Base-by-base conservation (phyloP, 2,329 filamentous ascomycete genomes). In the Aspergillus pseudotamarii region DNA sequence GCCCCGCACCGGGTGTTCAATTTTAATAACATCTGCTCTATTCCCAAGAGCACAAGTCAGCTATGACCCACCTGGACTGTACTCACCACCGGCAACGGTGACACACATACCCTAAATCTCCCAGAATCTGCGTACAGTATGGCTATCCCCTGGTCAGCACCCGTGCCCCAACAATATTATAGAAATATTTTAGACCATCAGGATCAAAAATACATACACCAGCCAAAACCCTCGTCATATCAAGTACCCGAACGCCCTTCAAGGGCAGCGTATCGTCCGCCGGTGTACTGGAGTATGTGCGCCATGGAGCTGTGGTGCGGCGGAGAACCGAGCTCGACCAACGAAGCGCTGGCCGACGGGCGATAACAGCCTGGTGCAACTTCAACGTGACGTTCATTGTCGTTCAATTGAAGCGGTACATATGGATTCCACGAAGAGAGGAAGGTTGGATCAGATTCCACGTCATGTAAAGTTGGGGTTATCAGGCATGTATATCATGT, bases 61-160 rank as follows among this genome's bases (percentile, higher is more conserved):
- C 46, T 5, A 16, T 51, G 26, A 38, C 57, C 43, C 30, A 8
- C 3, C 5, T 23, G n/a, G 3, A 16, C 19, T n/a, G 16, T 45
- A 10, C 21, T n/a, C 11, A 26, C 28, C 16, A 32, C 28, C 43
- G 21, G n/a, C 14, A 54, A 55, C 16, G 26, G 19, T 21, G 38
- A 32, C 56, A 43, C 21, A 70, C 88, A 77, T 88, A 97, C 94
- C 95, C 95, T 71, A 99, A 85, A 79, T 99, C 95, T 61, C 94
- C 95, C 11, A 99, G 81, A 59, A 99, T 97, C 78, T 99, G 95
- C 43, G 95, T 98, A 73, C 93, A 97, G 75, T 98, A 98, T 68
- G 95, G 95, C 93, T 98, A 72, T 16, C 61, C 34, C 64, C 38
- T 53, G 55, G 48, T 70, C 58, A 66, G 63, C 28, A 62, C 46